phyloP scores from a whole-genome alignment of 1,139 yeast species.

The Blastobotrys persicus region DNA sequence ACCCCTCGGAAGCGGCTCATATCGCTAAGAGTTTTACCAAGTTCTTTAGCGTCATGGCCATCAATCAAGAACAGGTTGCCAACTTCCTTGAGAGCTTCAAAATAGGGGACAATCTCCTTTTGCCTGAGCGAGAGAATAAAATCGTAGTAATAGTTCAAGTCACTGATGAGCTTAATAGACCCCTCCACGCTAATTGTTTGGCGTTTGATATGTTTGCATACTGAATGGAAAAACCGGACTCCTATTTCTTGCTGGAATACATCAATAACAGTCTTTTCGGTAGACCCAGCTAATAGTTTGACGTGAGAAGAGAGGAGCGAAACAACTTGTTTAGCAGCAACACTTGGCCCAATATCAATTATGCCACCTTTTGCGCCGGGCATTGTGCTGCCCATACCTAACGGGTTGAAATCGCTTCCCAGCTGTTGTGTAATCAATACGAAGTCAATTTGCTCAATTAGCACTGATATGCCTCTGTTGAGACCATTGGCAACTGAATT shows the following conservation, averaged over 20 bases:
- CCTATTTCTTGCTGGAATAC: slow-evolving; percentile 95
- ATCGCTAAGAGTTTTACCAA: slow-evolving; percentile 82
- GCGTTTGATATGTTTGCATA: slow-evolving; percentile 71
- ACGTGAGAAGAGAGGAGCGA: slow-evolving; percentile 70
- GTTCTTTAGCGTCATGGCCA: slow-evolving; percentile 70
- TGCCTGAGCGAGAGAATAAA: slow-evolving; percentile 67
- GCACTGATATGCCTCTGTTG: slow-evolving; percentile 83
- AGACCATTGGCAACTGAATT: slow-evolving; percentile 90
- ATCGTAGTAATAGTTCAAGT: slow-evolving; percentile 68
- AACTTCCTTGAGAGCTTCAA: slow-evolving; percentile 76
- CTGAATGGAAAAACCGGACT: slow-evolving; percentile 71
- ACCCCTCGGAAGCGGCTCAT: slow-evolving; percentile 84
- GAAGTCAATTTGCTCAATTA: slow-evolving; percentile 71
- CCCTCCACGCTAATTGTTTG: slow-evolving; percentile 75
- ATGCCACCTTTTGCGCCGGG: background rate
- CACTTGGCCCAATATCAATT: slow-evolving; percentile 58
- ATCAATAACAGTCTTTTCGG: slow-evolving; percentile 84
- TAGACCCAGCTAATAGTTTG: slow-evolving; percentile 70
- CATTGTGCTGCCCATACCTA: slow-evolving; percentile 18
- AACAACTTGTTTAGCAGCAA: slow-evolving; percentile 64
- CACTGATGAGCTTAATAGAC: slow-evolving; percentile 61
- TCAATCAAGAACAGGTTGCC: slow-evolving; percentile 81
- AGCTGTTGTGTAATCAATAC: slow-evolving; percentile 50
- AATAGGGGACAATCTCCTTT: slow-evolving; percentile 68
- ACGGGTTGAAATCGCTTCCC: slow-evolving; percentile 53